A percentile compares a stretch with the other conserved stretches of the same genome.
These are phyloP conservation scores for Solanum phureja DNA, from an alignment of 257 asterid genomes.

Conservation along the genomic window DNA sequence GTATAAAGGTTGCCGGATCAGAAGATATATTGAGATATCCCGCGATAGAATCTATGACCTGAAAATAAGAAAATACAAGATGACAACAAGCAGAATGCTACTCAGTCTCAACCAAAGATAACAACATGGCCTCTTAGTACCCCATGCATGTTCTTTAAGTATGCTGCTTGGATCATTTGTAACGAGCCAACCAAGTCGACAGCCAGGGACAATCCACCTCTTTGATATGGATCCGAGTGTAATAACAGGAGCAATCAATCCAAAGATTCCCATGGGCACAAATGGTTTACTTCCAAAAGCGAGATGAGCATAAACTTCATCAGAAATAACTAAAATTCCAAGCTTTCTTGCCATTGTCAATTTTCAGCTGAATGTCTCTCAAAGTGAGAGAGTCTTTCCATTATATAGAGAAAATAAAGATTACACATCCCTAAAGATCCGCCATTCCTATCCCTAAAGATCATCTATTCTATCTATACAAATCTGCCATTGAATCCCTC, in stretches of 20 bases:
- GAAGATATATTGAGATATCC: constrained; percentile 49
- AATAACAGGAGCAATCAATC: constrained; percentile 36
- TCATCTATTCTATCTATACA: too few relatives aligned
- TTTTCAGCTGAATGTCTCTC: too few relatives aligned
- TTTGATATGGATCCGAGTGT: constrained; percentile 61
- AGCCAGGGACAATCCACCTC: constrained; percentile 72
- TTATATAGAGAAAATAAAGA: too few relatives aligned
- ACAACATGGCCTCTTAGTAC: too few relatives aligned
- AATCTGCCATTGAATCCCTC: too few relatives aligned
- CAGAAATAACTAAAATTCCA: constrained; percentile 53
- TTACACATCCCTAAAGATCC: too few relatives aligned
- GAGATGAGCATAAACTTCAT: constrained; percentile 60
- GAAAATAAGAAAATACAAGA: constrained; percentile 11
- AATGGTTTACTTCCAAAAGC: constrained; percentile 38
- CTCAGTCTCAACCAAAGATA: not conserved
- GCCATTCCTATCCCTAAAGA: too few relatives aligned
- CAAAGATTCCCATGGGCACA: constrained; percentile 44
- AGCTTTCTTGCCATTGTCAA: constrained; percentile 2
- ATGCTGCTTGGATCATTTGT: not conserved
- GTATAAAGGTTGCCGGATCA: constrained; percentile 66
- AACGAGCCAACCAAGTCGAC: constrained; percentile 68
- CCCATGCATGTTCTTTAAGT: too few relatives aligned
- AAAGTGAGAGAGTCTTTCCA: too few relatives aligned
- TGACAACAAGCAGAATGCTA: not conserved
- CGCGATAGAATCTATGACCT: constrained; percentile 64